Conservation (phyloP, 225 moss, liverwort and hornwort species). For the Marchantia paleacea region DNA sequence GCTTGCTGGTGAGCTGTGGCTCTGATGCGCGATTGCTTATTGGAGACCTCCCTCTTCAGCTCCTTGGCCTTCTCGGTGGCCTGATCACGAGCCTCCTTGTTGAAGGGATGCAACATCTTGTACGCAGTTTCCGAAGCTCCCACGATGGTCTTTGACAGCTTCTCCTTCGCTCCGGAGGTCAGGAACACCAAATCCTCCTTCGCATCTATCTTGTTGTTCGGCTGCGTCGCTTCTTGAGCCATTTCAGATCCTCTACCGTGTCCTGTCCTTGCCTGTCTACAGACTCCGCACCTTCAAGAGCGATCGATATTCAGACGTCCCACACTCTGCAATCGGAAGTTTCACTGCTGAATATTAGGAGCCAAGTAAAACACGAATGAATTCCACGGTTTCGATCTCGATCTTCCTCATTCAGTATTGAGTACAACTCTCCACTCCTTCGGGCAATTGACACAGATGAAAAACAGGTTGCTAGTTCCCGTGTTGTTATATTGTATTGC, state of each 20-base stretch:
- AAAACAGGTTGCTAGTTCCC: too few species aligned
- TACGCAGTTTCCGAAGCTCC: constrained; percentile 54
- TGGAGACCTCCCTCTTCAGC: constrained; percentile 40
- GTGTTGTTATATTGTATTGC: too few species aligned
- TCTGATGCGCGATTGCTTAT: constrained; percentile 49
- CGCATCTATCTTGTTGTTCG: constrained; percentile 45
- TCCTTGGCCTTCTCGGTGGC: constrained; percentile 53
- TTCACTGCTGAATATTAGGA: too few species aligned
- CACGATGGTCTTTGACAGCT: constrained; percentile 48
- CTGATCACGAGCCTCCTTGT: constrained; percentile 37
- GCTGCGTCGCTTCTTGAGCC: constrained; percentile 1
- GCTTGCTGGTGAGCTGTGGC: constrained; percentile 53
- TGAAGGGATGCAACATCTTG: constrained; percentile 54
- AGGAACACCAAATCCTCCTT: constrained; percentile 61
- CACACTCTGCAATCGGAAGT: too few species aligned
- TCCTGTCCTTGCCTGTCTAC: too few species aligned
- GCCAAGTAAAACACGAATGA: too few species aligned
- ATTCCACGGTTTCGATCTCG: too few species aligned
- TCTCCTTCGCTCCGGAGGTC: constrained; percentile 68
- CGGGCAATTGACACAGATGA: too few species aligned
- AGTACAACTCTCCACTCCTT: too few species aligned
- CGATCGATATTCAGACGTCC: too few species aligned
- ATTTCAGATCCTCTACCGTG: neutral
- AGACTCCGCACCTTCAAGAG: too few species aligned
- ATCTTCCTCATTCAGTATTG: too few species aligned